Base-by-base conservation (phyloP, 164 flowering plant genomes). In the Cinnamomum chago region DNA sequence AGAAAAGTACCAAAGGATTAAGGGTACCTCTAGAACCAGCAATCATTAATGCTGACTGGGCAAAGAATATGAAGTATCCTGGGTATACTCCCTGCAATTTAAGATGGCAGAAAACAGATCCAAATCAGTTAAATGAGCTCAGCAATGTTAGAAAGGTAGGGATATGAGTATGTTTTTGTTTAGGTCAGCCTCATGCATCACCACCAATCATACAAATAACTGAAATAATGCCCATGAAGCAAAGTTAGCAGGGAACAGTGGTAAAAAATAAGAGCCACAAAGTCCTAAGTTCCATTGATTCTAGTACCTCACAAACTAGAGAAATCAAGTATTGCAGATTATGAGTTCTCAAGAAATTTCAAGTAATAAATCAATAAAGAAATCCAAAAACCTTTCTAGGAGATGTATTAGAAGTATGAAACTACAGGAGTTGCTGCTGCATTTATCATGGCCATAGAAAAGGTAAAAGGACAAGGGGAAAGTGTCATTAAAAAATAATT, bases 1-100 rank as follows among this genome's bases (percentile, higher is more conserved):
- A n/a, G 64, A 28, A 40, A 40, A 55, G 17, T 17, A 23, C 3
- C 13, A 30, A 40, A 40, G 67, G 14, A 64, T 23, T 27, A 40
- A 71, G 68, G 35, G 28, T 88, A 96, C 99, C 98, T 90, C 88
- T 92, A 68, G 98, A 94, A 74, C 98, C 99, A 1, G 97, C 98
- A 73, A 95, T 94, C 97, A 93, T 88, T 84, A 92, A 75, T 70
- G 97, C 97, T 35, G 98, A 90, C 79, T 95, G 99, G 73, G 90
- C 95, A 76, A 95, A 95, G 92, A 95, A 95, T 75, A 93, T 88
- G 68, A 95, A 83, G 83, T 95, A 95, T 50, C 99, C 98, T 58
- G 99, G 97, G 83, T 95, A 95, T n/a, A 95, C 67, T 74, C 98
- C 99, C 97, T 95, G 87, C 13, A 71, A 73, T 71, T 72, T 33